A percentile compares a stretch with the other conserved stretches of the same genome.
phyloP scores from a whole-genome alignment of 208 protist genomes.

The Wallacemonas sp. region DNA sequence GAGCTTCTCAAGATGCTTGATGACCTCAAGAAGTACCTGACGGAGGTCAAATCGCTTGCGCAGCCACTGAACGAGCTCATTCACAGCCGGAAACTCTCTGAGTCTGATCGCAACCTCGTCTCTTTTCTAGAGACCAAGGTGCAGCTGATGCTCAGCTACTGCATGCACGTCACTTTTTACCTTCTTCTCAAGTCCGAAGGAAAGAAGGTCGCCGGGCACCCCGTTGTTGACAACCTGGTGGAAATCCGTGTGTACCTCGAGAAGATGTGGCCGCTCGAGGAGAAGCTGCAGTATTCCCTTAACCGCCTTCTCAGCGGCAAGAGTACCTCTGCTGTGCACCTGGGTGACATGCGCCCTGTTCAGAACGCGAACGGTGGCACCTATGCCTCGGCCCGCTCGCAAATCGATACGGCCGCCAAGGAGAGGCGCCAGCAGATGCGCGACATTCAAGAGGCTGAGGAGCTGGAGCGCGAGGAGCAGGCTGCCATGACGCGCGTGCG shows the following conservation, averaged over 20 bases:
- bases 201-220: slow-evolving; percentile 89
- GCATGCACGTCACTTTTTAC: slow-evolving; percentile 95
- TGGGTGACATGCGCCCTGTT: slow-evolving; percentile 71
- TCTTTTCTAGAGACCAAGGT: slow-evolving; percentile 90
- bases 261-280: slow-evolving; percentile 94
- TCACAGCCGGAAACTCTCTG: slow-evolving; percentile 70
- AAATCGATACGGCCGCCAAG: slow-evolving; percentile 47
- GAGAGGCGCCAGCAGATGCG: slow-evolving; percentile 66
- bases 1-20: slow-evolving; percentile 89
- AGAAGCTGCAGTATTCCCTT: slow-evolving; percentile 96
- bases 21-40: slow-evolving; percentile 82
- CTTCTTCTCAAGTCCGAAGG: slow-evolving; percentile 92
- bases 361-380: slow-evolving; percentile 35
- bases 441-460: slow-evolving; percentile 63
- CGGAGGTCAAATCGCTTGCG: slow-evolving; percentile 82
- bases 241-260: slow-evolving; percentile 93
- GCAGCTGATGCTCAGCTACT: slow-evolving; percentile 95
- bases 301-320: slow-evolving; percentile 92
- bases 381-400: slow-evolving; percentile 27
- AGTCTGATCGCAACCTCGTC: slow-evolving; percentile 74
- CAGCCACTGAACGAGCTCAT: slow-evolving; percentile 84
- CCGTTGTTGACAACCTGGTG: slow-evolving; percentile 93
- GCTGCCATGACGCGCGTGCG: slow-evolving; percentile 81
- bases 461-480: slow-evolving; percentile 83
- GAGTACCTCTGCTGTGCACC: slow-evolving; percentile 51